Conservation (phyloP, 2,329 filamentous ascomycete species). For the Colletotrichum limetticola region DNA sequence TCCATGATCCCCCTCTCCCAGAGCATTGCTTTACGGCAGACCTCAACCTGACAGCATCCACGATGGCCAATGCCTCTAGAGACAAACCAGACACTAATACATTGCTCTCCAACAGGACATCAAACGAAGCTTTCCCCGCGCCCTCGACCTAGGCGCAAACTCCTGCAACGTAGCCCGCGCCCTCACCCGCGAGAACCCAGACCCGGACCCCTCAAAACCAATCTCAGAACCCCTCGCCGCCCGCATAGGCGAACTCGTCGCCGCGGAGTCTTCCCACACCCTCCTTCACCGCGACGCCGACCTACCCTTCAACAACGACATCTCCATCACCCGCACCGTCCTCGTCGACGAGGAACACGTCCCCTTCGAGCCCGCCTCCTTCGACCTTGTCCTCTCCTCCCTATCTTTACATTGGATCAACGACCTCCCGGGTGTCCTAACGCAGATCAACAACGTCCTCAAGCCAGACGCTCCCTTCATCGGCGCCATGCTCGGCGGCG, state of each 20-base stretch:
- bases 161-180: slow-evolving; percentile 93
- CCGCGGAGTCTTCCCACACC: slow-evolving; percentile 81
- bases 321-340: slow-evolving; percentile 79
- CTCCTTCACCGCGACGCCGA: slow-evolving; percentile 84
- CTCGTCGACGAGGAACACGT: slow-evolving; percentile 82
- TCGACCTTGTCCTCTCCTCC: slow-evolving; percentile 91
- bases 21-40: too few species aligned
- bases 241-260: slow-evolving; percentile 79
- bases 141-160: slow-evolving; percentile 94
- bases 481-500: slow-evolving; percentile 95
- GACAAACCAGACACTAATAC: not conserved
- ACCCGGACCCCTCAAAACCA: slow-evolving; percentile 66
- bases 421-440: slow-evolving; percentile 85
- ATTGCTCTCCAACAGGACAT: slow-evolving; percentile 74
- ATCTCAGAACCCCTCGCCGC: slow-evolving; percentile 73
- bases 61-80: not conserved
- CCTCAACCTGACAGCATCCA: too few species aligned
- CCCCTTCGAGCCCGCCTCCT: slow-evolving; percentile 79
- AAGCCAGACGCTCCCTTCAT: slow-evolving; percentile 94
- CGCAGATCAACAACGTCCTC: slow-evolving; percentile 85
- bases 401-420: slow-evolving; percentile 98
- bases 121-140: slow-evolving; percentile 84
- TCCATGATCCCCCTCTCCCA: too few species aligned
- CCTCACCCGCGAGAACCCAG: slow-evolving; percentile 76
- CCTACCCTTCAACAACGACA: slow-evolving; percentile 77